phyloP scores from a whole-genome alignment of 2,329 filamentous ascomycete genomes.

The Alternaria tenuissima region DNA sequence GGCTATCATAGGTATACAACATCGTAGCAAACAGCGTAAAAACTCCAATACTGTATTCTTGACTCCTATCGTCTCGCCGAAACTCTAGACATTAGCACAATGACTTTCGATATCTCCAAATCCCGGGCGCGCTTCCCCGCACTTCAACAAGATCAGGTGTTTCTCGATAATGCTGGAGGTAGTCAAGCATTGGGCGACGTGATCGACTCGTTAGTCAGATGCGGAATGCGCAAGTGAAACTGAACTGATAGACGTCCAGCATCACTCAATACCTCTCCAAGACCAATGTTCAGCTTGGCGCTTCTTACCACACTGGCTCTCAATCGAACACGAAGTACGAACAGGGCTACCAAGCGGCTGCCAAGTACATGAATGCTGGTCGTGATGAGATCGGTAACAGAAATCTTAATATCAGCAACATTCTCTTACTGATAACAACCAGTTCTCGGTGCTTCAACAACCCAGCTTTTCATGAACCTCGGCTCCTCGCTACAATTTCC shows the following conservation, averaged over 20 bases:
- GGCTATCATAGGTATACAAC: constrained; percentile 10
- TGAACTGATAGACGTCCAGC: constrained; percentile 37
- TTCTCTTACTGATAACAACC: neutral
- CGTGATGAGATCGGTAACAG: constrained; percentile 69
- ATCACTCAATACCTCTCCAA: constrained; percentile 71
- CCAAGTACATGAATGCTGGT: constrained; percentile 74
- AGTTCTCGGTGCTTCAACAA: constrained; percentile 78
- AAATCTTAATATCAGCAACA: neutral
- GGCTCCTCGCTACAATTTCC: constrained; percentile 43
- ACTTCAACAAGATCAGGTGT: constrained; percentile 71
- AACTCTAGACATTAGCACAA: neutral
- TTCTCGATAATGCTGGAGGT: constrained; percentile 80
- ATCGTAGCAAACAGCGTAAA: neutral
- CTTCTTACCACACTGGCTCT: constrained; percentile 69
- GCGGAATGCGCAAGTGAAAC: neutral
- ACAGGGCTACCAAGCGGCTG: constrained; percentile 69
- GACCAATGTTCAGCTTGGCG: constrained; percentile 79
- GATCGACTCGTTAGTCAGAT: constrained; percentile 65
- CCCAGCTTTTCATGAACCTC: constrained; percentile 78
- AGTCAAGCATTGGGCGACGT: constrained; percentile 74
- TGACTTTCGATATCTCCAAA: constrained; percentile 62
- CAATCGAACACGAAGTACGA: constrained; percentile 67
- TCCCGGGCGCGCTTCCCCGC: constrained; percentile 73
- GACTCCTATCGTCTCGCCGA: neutral
- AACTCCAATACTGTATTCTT: neutral